Percentiles rank a stretch among this genome's conserved stretches.
Evolutionary conservation across 1,284 basidiomycete genomes (phyloP).

Genomic region (Tylopilus orsonianus): DNA sequence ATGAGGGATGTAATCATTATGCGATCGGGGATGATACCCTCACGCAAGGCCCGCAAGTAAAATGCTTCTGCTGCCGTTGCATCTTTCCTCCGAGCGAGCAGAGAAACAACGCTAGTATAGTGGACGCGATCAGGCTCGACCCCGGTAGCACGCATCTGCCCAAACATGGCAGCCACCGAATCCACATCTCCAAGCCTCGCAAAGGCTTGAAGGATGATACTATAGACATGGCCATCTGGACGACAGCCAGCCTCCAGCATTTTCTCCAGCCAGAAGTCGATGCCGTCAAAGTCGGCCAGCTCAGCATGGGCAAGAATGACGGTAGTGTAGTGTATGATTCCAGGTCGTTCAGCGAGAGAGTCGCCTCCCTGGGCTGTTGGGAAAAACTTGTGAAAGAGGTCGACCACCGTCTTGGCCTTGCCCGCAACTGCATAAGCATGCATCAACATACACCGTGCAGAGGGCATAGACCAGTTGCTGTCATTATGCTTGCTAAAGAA

Average conservation of each 20-base stretch:
- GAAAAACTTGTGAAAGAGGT: slow-evolving; percentile 57
- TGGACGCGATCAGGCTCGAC: slow-evolving; percentile 51
- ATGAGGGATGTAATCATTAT: slow-evolving; percentile 72
- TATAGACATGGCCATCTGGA: slow-evolving; percentile 60
- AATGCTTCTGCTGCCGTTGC: slow-evolving; percentile 65
- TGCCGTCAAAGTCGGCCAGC: slow-evolving; percentile 48
- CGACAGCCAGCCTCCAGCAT: slow-evolving; percentile 49
- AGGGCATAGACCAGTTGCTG: slow-evolving; percentile 27
- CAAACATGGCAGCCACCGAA: slow-evolving; percentile 56
- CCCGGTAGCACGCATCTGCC: slow-evolving; percentile 58
- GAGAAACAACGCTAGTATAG: slow-evolving; percentile 72
- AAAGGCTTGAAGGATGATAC: slow-evolving; percentile 61
- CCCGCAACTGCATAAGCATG: slow-evolving; percentile 53
- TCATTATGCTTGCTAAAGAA: slow-evolving; percentile 42
- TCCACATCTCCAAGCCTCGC: slow-evolving; percentile 57
- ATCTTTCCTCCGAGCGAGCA: slow-evolving; percentile 69
- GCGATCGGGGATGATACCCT: slow-evolving; percentile 64
- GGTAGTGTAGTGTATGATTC: slow-evolving; percentile 51
- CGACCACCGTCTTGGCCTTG: slow-evolving; percentile 41
- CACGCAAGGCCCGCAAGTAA: slow-evolving; percentile 61
- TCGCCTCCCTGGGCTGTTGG: slow-evolving; percentile 31
- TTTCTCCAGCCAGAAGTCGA: slow-evolving; percentile 57
- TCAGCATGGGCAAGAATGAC: slow-evolving; percentile 59
- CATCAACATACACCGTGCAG: slow-evolving; percentile 48
- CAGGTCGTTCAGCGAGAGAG: slow-evolving; percentile 38